Percentiles rank a stretch among this genome's conserved stretches.
Conservation (phyloP, 768 basidiomycete genomes). For the Megacollybia marginata region DNA sequence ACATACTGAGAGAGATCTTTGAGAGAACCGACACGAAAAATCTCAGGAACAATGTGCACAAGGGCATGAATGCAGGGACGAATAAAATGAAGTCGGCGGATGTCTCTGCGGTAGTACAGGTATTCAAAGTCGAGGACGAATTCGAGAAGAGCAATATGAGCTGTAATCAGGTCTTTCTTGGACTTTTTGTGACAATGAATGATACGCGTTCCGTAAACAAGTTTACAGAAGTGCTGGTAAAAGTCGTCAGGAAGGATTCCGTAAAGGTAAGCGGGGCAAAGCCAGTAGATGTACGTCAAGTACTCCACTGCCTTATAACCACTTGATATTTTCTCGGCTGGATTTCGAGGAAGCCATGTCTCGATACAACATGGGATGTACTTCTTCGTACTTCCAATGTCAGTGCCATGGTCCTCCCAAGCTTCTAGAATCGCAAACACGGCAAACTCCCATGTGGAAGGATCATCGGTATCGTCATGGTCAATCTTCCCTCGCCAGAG, state of each 20-base stretch:
- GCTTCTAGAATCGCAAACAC: constrained; percentile 1
- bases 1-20: no score
- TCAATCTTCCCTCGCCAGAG: constrained; percentile 11
- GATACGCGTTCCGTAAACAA: constrained; percentile 18
- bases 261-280: constrained; percentile 8
- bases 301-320: constrained; percentile 12
- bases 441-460: constrained; percentile 22
- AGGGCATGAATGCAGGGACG: no score
- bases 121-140: constrained; percentile 9
- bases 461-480: not conserved
- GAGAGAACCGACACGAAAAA: no score
- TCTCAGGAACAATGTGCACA: no score
- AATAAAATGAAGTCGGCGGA: no score
- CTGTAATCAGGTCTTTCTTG: not conserved
- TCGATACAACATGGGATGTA: constrained; percentile 17
- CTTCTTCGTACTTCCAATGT: constrained; percentile 1
- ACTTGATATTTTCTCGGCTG: constrained; percentile 21
- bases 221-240: constrained; percentile 24
- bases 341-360: constrained; percentile 16
- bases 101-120: no score
- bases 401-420: constrained; percentile 12
- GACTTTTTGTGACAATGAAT: constrained; percentile 13
- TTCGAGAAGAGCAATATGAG: constrained; percentile 1
- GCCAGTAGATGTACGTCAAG: constrained; percentile 5
- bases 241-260: constrained; percentile 3